Base-by-base conservation (phyloP, 2,329 filamentous ascomycete species). In the Dothistroma pini region DNA sequence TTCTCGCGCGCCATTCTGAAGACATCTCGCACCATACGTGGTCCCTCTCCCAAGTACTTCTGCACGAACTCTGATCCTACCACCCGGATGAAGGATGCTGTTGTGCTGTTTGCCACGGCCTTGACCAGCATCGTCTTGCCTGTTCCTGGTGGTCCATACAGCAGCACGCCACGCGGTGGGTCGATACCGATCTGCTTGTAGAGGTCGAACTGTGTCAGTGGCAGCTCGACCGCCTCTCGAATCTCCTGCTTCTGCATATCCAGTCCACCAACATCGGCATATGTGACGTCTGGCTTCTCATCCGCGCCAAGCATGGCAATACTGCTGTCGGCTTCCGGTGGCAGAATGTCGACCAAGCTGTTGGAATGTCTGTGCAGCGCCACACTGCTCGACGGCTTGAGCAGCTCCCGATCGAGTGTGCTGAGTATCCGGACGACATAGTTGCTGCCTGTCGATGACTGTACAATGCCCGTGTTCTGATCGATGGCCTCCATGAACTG, bases 211-310 rank as follows among this genome's bases (percentile, higher is more conserved):
- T 97, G 95, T 64, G 93, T 97, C 71, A 99, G 83, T 35, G 95
- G 95, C 67, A 99, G 83, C 82, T 99, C 95, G 57, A 99, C 95
- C 11, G 95, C 95, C 80, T 99, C 95, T 68, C 95, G 86, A 67
- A 99, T 99, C 79, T 99, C 95, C 80, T 99, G 95, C 83, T 99
- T 99, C 80, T 99, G 95, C 95, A 99, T 99, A 73, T 99, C 95
- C 68, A 97, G 80, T 54, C 95, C 95, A 81, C 95, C 95, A 64
- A 99, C 95, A 77, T 99, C 95, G 64, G 93, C 93, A 72, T 99
- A 99, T 49, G 93, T 96, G 62, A 99, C 91, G 77, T 99, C 95
- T 35, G 95, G 95, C 84, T 97, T 99, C 84, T 99, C 95, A 73
- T 96, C 90, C 60, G 89, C 85, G 63, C 93, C 93, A 57, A 99